Evolutionary conservation across 2,329 filamentous ascomycete genomes (phyloP), one percentile per base, ranked within the genome.

Genomic region (Penicillium italicum): DNA sequence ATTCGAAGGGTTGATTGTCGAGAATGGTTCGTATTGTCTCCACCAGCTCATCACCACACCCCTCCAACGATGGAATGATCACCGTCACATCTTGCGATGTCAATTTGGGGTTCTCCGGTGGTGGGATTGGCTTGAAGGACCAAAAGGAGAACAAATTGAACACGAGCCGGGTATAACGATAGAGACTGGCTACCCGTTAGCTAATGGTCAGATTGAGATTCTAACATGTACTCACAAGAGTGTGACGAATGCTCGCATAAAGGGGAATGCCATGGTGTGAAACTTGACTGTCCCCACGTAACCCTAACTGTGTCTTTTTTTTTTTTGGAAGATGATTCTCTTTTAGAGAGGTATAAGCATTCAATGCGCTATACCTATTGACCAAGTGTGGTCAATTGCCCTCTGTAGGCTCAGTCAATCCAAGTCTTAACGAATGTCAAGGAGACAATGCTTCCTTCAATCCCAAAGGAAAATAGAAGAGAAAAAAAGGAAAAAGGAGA

Each of bases 61-160:
- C 90, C 69, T 95, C 90, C 62, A 97, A 91, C 11, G 92, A 95
- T 8, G 93, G 93, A 58, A 97, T 89, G 66, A 97, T 90, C 61
- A 97, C 91, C 6, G 93, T 96, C 67, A 96, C 91, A 82, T 97
- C 90, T 64, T 89, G 78, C 33, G 86, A 83, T 28, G 86, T 90
- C 71, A 91, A 87, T 42, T 81, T 86, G n/a, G 93, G 91, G 60
- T 91, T 89, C 56, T 85, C 84, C 38, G 91, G 88, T 52, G 93
- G 88, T 40, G 89, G 89, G 59, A 91, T 89, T 26, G 92, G 91
- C 74, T 86, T 89, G 78, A 96, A 96, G 11, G 80, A 80, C 89
- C 90, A 94, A 72, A 95, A 92, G 66, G 89, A 91, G 66, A 89
- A 78, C 67, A 90, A 85, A 72, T 97, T 94, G 65, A 96, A 86